Conservation (phyloP, 352 stramenopile genomes). For the Thalassiosira mediterranea region DNA sequence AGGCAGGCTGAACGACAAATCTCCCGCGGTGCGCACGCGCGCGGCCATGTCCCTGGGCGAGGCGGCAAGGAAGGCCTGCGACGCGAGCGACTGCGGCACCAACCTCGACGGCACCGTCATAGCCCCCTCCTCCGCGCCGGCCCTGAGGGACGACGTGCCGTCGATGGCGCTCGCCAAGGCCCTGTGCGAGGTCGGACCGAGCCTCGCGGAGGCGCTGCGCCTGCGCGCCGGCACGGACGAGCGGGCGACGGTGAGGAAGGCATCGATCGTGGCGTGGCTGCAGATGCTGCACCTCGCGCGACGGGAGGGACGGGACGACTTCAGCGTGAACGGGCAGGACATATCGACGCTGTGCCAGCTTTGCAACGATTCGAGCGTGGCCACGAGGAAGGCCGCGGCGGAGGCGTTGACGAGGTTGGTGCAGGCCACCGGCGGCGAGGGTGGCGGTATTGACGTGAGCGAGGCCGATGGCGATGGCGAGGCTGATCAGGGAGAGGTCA, state of each 20-base stretch:
- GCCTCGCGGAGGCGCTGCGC: constrained; percentile 43
- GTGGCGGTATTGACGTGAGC: background rate
- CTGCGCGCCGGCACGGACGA: constrained; percentile 65
- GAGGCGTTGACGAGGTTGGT: constrained; percentile 74
- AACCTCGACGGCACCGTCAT: constrained; percentile 30
- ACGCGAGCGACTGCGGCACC: constrained; percentile 10
- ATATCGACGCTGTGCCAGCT: constrained; percentile 67
- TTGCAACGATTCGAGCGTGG: constrained; percentile 72
- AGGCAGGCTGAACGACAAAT: constrained; percentile 67
- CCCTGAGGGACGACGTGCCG: constrained; percentile 8
- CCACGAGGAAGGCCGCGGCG: constrained; percentile 65
- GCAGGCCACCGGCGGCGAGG: constrained; percentile 32
- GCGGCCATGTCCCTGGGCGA: constrained; percentile 63
- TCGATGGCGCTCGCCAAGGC: constrained; percentile 28
- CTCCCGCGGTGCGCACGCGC: constrained; percentile 65
- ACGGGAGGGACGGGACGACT: constrained; percentile 29
- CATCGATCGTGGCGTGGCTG: constrained; percentile 59
- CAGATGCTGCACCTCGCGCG: constrained; percentile 56
- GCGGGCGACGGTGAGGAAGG: constrained; percentile 70
- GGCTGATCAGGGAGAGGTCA: too few species aligned
- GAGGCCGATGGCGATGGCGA: too few species aligned
- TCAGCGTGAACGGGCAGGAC: constrained; percentile 51
- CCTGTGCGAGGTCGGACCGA: constrained; percentile 37
- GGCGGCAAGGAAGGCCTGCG: constrained; percentile 27
- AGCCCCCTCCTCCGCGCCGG: background rate